Evolutionary conservation across 768 basidiomycete genomes (phyloP), one percentile per base, ranked within the genome.

Genomic region (Candolleomyces aberdarensis): DNA sequence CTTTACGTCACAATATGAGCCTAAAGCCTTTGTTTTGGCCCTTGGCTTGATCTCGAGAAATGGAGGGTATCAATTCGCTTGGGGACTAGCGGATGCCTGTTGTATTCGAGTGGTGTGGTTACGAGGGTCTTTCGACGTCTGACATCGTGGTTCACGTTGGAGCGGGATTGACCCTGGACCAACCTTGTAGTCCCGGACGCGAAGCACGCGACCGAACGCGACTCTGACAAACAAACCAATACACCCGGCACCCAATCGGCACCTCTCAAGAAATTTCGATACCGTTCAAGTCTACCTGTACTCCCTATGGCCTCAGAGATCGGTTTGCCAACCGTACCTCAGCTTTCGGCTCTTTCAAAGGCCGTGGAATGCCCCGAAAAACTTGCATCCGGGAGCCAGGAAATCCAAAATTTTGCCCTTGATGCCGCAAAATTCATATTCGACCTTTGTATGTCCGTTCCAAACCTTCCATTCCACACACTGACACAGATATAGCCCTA

Each of bases 381-480:
- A 8, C 74, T 92, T 62, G 82, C 83, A n/a, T 68, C 72, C 10
- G 84, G 86, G 49, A 84, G 75, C 70, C 65, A 73, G 50, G 81
- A 82, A 46, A 77, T 91, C 31, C 80, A 81, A 47, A 69, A 72
- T 56, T 81, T 84, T 54, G 86, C 90, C 17, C 75, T 94, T 29
- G 71, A 76, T 57, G 89, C 90, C n/a, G 74, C 87, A 20, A 90
- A 92, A 75, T 84, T 82, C 67, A 72, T 91, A 14, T 94, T 92
- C 65, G 89, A 93, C 71, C 74, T 87, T 55, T 88, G 91, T 92
- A 70, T 63, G 86, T 70, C 41, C 44, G 15, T 15, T 17, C 22
- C 31, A 36, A 40, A 13, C 51, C 40, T 22, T 47, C 8, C 20
- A 29, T 43, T 56, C n/a, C n/a, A 26, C 61, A 59, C 46, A 62